Evolutionary conservation across 345 rosid genomes (phyloP), one percentile per base, ranked within the genome.

Genomic region (Lepidium didymum): DNA sequence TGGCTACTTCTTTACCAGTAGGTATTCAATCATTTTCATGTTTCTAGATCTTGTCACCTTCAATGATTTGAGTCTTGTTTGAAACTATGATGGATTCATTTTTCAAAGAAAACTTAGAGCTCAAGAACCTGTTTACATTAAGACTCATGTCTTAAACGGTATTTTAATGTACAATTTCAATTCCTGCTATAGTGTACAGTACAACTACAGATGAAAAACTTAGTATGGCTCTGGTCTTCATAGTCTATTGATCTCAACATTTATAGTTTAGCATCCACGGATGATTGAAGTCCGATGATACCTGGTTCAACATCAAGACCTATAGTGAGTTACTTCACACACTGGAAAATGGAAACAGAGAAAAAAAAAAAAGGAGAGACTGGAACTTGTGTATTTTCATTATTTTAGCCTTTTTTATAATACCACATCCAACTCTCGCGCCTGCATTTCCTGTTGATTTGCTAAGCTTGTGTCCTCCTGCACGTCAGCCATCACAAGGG

Each of bases 401-500:
- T 57, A 31, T 10, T 27, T 41, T 36, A 19, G 68, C 16, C 16
- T 43, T 15, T 14, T 13, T 18, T 37, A 59, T 29, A 14, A 73
- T 88, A 93, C 97, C 98, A 25, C 97, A 90, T 52, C 96, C 98
- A 44, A 90, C 82, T 76, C 98, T 83, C 3, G 94, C 87, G 60
- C 98, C 98, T 7, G 96, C 96, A 59, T 92, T 92, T 36, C 98
- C 97, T 8, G 98, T 92, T 38, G 90, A 80, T 78, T 85, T 86
- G 81, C 96, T 92, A 69, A 92, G 95, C 60, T 89, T 87, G 77
- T 89, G 98, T 36, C 96, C 88, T 70, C 98, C 95, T 92, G 82
- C 56, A 46, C 33, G 46, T 61, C 63, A 44, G 46, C 37, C 44
- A 14, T 23, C 10, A 3, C 57, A 35, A 35, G 41, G 40, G 25